Conservation (phyloP, 805 yeast species). For the Candida nonsorbophila region DNA sequence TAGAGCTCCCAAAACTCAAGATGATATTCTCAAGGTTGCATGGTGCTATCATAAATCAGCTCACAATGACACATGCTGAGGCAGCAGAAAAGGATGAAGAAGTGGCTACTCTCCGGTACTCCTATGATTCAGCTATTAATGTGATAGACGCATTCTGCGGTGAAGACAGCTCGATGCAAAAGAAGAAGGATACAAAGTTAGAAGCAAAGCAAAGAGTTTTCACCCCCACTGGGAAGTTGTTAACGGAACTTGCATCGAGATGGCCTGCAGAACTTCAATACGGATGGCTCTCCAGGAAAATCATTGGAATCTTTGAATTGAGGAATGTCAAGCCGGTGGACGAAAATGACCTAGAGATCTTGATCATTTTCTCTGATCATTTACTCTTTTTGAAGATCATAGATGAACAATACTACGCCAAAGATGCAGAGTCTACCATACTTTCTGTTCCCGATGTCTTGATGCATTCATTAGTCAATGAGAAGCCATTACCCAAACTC, state of each 20-base stretch:
- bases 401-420: constrained; percentile 36
- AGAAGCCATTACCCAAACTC: constrained; percentile 58
- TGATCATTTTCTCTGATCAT: constrained; percentile 79
- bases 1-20: constrained; percentile 68
- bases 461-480: constrained; percentile 87
- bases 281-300: constrained; percentile 85
- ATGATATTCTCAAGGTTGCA: constrained; percentile 60
- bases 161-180: constrained; percentile 16
- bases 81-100: constrained; percentile 34
- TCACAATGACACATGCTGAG: not conserved
- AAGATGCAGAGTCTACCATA: constrained; percentile 17
- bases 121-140: constrained; percentile 49
- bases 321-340: constrained; percentile 16
- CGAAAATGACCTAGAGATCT: constrained; percentile 36
- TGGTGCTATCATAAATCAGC: constrained; percentile 27
- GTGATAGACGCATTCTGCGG: constrained; percentile 82
- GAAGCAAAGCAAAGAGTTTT: constrained; percentile 53
- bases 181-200: constrained; percentile 13
- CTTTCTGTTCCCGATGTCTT: constrained; percentile 73
- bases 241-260: constrained; percentile 74
- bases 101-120: constrained; percentile 24
- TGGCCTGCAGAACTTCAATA: constrained; percentile 88
- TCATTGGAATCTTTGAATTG: constrained; percentile 64
- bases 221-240: constrained; percentile 86
- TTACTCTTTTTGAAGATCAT: constrained; percentile 57